Percentiles rank a stretch among this genome's conserved stretches.
Conservation (phyloP, 257 asterid genomes). For the Orobanche coerulescens region DNA sequence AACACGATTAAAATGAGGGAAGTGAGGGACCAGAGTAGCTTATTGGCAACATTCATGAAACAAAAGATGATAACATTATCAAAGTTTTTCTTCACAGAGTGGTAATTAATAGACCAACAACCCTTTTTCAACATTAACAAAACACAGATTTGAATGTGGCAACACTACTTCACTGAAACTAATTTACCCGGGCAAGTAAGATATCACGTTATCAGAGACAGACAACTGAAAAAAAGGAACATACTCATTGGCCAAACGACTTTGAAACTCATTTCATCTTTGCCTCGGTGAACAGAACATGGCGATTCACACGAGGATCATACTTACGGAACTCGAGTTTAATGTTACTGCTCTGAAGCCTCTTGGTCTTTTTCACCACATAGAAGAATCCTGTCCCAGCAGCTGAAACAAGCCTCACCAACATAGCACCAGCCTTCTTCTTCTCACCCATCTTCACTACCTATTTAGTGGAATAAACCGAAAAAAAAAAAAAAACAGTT, state of each 20-base stretch:
- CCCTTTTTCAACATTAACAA: background rate
- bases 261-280: slow-evolving; percentile 45
- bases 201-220: background rate
- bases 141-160: background rate
- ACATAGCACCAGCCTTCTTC: slow-evolving; percentile 46
- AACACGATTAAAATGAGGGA: background rate
- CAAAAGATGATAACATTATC: too few species aligned
- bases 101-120: too few species aligned
- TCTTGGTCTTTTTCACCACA: slow-evolving; percentile 44
- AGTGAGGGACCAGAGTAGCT: background rate
- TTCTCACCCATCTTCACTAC: slow-evolving; percentile 37
- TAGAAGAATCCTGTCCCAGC: slow-evolving; percentile 67
- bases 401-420: slow-evolving; percentile 56
- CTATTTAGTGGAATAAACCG: background rate
- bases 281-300: slow-evolving; percentile 50
- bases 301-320: slow-evolving; percentile 62
- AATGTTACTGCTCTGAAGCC: slow-evolving; percentile 32
- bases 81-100: background rate
- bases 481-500: background rate
- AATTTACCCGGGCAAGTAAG: background rate
- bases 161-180: background rate
- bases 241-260: background rate
- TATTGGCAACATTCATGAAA: background rate
- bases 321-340: slow-evolving; percentile 53
- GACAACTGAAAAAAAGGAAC: background rate